These are phyloP conservation scores for Cutaneotrichosporon mucoides DNA, from an alignment of 1,284 basidiomycete species.

Conservation along the genomic window DNA sequence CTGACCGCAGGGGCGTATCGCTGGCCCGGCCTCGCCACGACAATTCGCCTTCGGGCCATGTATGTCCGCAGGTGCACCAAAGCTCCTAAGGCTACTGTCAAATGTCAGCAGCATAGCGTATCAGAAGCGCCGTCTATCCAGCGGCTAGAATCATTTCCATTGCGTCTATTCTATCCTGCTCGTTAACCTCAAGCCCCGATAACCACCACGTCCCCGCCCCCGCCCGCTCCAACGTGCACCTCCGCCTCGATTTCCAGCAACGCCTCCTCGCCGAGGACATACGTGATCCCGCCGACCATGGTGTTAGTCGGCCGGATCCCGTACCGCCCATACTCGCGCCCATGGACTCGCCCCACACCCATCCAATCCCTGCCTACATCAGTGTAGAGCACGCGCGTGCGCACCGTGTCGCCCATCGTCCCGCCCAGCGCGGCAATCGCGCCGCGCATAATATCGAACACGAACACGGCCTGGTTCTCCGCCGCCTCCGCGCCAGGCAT, in stretches of 20 bases:
- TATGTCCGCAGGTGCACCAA: too few relatives aligned
- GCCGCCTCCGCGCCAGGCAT: background rate
- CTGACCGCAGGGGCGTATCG: too few relatives aligned
- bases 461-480: constrained; percentile 10
- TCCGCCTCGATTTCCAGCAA: constrained; percentile 25
- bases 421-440: constrained; percentile 15
- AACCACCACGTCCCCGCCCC: background rate
- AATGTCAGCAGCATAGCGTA: too few relatives aligned
- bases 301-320: constrained; percentile 21
- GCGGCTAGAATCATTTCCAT: too few relatives aligned
- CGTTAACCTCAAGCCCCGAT: too few relatives aligned
- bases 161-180: too few relatives aligned
- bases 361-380: constrained; percentile 12
- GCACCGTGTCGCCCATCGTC: constrained; percentile 13
- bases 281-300: constrained; percentile 13
- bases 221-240: constrained; percentile 4
- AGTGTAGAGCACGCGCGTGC: constrained; percentile 17
- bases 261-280: constrained; percentile 12
- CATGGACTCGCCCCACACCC: constrained; percentile 13
- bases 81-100: too few relatives aligned
- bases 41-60: too few relatives aligned
- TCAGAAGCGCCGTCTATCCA: too few relatives aligned
- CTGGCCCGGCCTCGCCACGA: too few relatives aligned
- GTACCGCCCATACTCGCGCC: constrained; percentile 8
- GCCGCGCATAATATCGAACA: constrained; percentile 20